A percentile compares a stretch with the other conserved stretches of the same genome.
phyloP scores from a whole-genome alignment of 2,329 filamentous ascomycete species.

The Cytospora mali region DNA sequence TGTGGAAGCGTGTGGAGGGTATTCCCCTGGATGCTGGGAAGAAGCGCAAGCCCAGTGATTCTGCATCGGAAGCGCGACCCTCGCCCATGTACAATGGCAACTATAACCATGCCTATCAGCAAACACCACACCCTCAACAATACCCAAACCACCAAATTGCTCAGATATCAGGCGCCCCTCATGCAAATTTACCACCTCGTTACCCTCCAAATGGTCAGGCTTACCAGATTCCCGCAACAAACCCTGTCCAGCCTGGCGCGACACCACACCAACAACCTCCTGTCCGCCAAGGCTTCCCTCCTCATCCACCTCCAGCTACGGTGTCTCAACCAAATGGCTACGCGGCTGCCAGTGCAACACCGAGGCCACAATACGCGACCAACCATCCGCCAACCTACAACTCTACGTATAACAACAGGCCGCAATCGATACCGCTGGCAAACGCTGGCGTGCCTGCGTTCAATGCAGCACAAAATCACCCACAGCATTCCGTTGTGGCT shows the following conservation, averaged over 20 bases:
- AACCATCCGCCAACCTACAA: conserved; percentile 35
- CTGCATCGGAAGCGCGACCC: conserved; percentile 36
- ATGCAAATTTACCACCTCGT: conserved; percentile 19
- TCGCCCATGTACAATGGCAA: conserved; percentile 34
- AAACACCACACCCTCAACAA: conserved; percentile 29
- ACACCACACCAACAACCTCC: conserved; percentile 10
- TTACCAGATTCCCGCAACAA: conserved; percentile 13
- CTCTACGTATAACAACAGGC: conserved; percentile 36
- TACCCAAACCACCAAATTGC: conserved; percentile 30
- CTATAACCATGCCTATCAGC: conserved; percentile 28
- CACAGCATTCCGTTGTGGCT: conserved; percentile 12
- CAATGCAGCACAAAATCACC: conserved; percentile 5
- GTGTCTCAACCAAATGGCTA: conserved; percentile 14
- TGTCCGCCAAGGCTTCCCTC: conserved; percentile 17
- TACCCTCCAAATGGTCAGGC: conserved; percentile 25
- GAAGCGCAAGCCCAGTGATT: conserved; percentile 58
- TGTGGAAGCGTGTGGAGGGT: conserved; percentile 61
- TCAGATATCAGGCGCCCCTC: conserved; percentile 17
- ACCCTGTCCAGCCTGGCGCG: conserved; percentile 3
- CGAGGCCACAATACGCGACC: conserved; percentile 21
- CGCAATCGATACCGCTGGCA: conserved; percentile 24
- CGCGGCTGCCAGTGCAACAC: background rate
- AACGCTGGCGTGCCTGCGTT: conserved; percentile 2
- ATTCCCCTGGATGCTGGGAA: conserved; percentile 63
- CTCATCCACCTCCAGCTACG: conserved; percentile 6